Evolutionary conservation across 176 grass and related monocot species (phyloP), one percentile per base, ranked within the genome.

Genomic region (Puya raimondii): DNA sequence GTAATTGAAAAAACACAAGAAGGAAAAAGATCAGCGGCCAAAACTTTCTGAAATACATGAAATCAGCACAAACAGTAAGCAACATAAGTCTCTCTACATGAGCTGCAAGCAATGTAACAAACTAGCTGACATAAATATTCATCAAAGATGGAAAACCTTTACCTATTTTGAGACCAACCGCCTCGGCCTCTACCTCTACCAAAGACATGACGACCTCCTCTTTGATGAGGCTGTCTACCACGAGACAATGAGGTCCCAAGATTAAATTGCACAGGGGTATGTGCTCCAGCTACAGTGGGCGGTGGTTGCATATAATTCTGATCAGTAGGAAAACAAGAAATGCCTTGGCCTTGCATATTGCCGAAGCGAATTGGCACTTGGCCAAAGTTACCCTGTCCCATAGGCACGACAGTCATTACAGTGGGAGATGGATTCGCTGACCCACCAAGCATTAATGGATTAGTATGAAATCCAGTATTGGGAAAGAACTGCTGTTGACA

Each of bases 201-300:
- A 12, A 54, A 73, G 64, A 68, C 80, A 74, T 75, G 76, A 16
- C 80, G 70, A 18, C 85, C 89, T 25, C 89, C 94, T 15, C 78
- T 79, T 50, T 76, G 76, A 12, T 83, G 74, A 1, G 47, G 54
- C 53, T 71, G 87, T 84, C 72, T 80, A 42, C 80, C 82, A 4
- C 69, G 72, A 69, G 76, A 90, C 23, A 76, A 82, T 25, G 81
- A 59, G 67, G 77, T 92, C 15, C 94, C 84, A 17, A 47, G 70
- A 64, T 68, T 76, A 64, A 83, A 83, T 63, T 85, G 68, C n/a
- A 68, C 50, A 47, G 82, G 54, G 12, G 74, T 59, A 14, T 59
- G 48, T 16, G 20, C 54, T 72, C 61, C 70, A 57, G 56, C 74
- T 61, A 16, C 25, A 6, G 76, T 21, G 18, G 58, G 66, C 12